phyloP scores from a whole-genome alignment of 306 rosid species.

The Begonia masoniana region DNA sequence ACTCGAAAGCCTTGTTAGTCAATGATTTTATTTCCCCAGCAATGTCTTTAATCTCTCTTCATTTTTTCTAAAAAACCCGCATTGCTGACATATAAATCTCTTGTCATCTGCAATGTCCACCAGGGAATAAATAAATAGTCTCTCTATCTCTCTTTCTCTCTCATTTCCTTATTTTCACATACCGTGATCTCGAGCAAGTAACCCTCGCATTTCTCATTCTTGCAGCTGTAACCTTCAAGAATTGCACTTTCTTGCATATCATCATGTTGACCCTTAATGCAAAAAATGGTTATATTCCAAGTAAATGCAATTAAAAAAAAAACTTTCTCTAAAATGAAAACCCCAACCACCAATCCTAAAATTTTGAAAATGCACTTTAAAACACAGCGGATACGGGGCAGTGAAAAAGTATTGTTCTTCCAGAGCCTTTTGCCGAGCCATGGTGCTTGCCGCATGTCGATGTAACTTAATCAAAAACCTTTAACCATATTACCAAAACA shows the following conservation, averaged over 20 bases:
- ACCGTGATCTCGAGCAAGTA: constrained; percentile 68
- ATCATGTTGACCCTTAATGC: constrained; percentile 53
- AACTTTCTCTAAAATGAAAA: constrained; percentile 6
- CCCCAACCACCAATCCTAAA: constrained; percentile 7
- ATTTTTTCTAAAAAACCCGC: constrained; percentile 58
- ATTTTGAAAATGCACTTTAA: constrained; percentile 44
- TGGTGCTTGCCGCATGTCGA: constrained; percentile 80
- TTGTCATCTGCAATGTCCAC: constrained; percentile 34
- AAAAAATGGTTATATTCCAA: constrained; percentile 24
- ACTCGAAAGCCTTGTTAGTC: constrained; percentile 34
- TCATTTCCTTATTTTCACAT: constrained; percentile 23
- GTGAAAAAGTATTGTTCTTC: constrained; percentile 63
- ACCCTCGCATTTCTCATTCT: constrained; percentile 51
- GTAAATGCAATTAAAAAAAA: background rate
- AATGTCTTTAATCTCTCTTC: constrained; percentile 45
- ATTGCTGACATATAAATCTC: constrained; percentile 67
- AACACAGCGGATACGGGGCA: constrained; percentile 69
- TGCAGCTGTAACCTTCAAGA: constrained; percentile 82
- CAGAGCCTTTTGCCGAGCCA: constrained; percentile 72
- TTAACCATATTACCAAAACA: constrained; percentile 13
- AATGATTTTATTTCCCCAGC: constrained; percentile 46
- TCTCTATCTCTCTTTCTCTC: background rate
- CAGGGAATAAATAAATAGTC: background rate
- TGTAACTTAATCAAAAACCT: constrained; percentile 83
- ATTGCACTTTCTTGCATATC: constrained; percentile 69